Conservation (phyloP, 192 early-diverging fungal species). For the Funneliformis mosseae region DNA sequence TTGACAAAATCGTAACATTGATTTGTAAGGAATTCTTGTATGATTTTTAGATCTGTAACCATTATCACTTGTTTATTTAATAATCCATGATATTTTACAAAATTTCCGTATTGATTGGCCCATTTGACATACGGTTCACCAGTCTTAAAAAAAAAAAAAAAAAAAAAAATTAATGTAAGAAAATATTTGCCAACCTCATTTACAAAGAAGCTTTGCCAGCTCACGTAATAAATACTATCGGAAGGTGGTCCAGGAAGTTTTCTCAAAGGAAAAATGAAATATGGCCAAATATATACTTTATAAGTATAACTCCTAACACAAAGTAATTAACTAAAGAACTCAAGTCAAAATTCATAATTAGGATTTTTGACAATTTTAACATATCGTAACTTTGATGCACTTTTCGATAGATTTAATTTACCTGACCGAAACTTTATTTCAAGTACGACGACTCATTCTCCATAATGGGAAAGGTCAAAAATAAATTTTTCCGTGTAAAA, state of each 20-base stretch:
- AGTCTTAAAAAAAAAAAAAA: slow-evolving; percentile 19
- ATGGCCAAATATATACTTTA: not conserved
- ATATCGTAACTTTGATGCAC: too few species aligned
- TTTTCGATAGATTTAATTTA: too few species aligned
- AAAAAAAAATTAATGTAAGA: not conserved
- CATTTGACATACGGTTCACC: slow-evolving; percentile 45
- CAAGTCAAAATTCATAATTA: too few species aligned
- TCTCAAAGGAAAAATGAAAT: not conserved
- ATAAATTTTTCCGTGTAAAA: too few species aligned
- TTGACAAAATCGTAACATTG: slow-evolving; percentile 54
- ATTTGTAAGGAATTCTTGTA: slow-evolving; percentile 48
- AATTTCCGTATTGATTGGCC: slow-evolving; percentile 52
- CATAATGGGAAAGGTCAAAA: too few species aligned
- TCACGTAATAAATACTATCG: not conserved
- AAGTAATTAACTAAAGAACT: too few species aligned
- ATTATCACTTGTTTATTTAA: slow-evolving; percentile 45
- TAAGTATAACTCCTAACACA: not conserved
- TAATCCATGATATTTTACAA: slow-evolving; percentile 51
- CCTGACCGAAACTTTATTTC: too few species aligned
- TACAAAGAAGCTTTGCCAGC: not conserved
- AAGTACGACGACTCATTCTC: too few species aligned
- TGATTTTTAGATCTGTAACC: slow-evolving; percentile 51
- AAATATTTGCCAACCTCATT: not conserved
- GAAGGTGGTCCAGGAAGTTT: not conserved
- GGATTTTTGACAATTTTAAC: too few species aligned